These are phyloP conservation scores for Saraca asoca DNA, from an alignment of 331 rosid species.

Conservation along the genomic window DNA sequence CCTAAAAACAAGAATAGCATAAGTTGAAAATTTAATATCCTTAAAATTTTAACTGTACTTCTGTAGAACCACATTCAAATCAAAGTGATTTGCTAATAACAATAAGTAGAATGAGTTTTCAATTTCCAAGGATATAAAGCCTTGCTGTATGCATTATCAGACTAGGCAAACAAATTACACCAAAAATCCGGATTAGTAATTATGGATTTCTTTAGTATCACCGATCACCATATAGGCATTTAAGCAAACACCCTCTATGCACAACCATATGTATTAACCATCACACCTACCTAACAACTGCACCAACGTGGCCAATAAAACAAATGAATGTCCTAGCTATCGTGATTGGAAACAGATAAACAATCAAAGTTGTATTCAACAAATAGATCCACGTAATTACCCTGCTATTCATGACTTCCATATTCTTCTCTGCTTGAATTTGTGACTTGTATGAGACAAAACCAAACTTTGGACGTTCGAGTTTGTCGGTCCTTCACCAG, in stretches of 20 bases:
- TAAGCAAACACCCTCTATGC: constrained; percentile 30
- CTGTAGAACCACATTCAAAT: no score
- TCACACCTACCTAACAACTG: not conserved
- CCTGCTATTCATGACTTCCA: constrained; percentile 73
- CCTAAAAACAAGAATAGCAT: no score
- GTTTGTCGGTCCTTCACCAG: constrained; percentile 55
- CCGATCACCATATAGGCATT: constrained; percentile 15
- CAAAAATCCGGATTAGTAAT: not conserved
- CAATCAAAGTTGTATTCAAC: not conserved
- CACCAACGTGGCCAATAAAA: not conserved
- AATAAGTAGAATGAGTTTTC: not conserved
- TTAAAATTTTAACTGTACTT: no score
- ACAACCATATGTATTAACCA: not conserved
- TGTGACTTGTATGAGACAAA: constrained; percentile 64
- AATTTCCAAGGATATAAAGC: not conserved
- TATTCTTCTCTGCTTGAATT: constrained; percentile 66
- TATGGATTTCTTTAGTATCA: not conserved
- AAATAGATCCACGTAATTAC: constrained; percentile 40
- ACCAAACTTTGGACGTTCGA: constrained; percentile 78
- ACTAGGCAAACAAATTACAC: not conserved
- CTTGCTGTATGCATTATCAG: not conserved
- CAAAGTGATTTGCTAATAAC: not conserved
- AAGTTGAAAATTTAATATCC: no score
- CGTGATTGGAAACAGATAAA: not conserved
- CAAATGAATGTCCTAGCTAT: not conserved